These are phyloP conservation scores for Solanum clarkiae DNA, from an alignment of 257 asterid genomes.

Conservation along the genomic window DNA sequence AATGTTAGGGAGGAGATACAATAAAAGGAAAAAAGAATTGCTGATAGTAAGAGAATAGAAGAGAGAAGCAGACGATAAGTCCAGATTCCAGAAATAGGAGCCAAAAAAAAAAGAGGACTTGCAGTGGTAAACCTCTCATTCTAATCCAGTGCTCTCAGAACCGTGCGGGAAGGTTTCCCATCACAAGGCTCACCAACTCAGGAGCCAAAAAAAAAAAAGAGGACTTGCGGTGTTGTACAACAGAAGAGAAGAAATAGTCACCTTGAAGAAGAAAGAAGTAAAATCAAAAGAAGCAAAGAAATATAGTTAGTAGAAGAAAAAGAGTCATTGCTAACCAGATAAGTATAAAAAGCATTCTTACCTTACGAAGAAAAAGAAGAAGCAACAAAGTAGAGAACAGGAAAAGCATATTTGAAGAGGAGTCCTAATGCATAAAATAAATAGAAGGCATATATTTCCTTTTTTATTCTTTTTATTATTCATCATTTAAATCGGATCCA, in stretches of 20 bases:
- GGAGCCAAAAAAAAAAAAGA: background rate
- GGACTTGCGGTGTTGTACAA: background rate
- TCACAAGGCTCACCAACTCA: too few relatives aligned
- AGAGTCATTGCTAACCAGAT: background rate
- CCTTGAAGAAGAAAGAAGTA: background rate
- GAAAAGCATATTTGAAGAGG: background rate
- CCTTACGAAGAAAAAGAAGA: background rate
- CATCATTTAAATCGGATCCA: background rate
- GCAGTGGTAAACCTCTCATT: background rate
- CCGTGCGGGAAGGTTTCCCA: too few relatives aligned
- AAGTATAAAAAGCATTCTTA: background rate
- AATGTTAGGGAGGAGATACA: background rate
- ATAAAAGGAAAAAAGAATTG: background rate
- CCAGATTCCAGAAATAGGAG: background rate
- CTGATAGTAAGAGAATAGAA: background rate
- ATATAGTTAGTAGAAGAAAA: background rate
- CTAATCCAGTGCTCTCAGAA: too few relatives aligned
- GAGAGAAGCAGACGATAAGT: background rate
- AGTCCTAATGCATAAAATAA: background rate
- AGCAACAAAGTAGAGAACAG: background rate
- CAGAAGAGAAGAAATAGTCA: background rate
- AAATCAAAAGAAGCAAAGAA: background rate
- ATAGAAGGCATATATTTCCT: background rate
- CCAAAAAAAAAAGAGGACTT: background rate
- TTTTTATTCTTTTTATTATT: background rate